Percentiles rank a stretch among this genome's conserved stretches.
phyloP scores from a whole-genome alignment of 179 eudicot species.

The Dionaea muscipula region DNA sequence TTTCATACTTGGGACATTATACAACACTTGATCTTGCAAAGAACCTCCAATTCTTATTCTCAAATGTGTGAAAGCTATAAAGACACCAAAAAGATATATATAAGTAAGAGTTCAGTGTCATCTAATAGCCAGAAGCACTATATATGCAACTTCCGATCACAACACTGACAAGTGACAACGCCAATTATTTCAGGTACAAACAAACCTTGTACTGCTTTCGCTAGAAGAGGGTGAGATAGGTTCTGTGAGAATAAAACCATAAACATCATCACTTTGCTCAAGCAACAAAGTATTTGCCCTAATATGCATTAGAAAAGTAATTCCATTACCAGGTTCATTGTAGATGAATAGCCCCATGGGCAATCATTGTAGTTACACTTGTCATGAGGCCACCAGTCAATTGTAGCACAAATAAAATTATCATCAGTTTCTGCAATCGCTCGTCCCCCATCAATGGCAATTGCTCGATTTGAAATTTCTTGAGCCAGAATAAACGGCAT shows the following conservation, averaged over 20 bases:
- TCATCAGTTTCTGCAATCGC: slow-evolving; percentile 54
- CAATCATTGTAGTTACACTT: slow-evolving; percentile 76
- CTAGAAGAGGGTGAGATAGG: slow-evolving; percentile 58
- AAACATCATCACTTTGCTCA: neutral
- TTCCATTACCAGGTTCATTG: slow-evolving; percentile 52
- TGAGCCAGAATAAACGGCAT: slow-evolving; percentile 43
- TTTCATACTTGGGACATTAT: slow-evolving; percentile 44
- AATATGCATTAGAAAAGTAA: too few species aligned
- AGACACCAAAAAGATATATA: neutral
- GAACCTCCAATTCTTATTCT: slow-evolving; percentile 92
- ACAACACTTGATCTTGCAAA: slow-evolving; percentile 72
- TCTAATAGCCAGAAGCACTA: neutral
- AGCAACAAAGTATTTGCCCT: too few species aligned
- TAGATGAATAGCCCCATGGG: slow-evolving; percentile 81
- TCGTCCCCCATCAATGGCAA: slow-evolving; percentile 44
- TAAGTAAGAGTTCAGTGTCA: neutral
- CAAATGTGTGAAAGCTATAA: slow-evolving; percentile 61
- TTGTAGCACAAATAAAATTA: slow-evolving; percentile 72
- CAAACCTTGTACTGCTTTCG: slow-evolving; percentile 61
- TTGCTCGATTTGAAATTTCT: slow-evolving; percentile 26
- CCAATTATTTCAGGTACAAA: slow-evolving; percentile 8
- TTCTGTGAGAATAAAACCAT: slow-evolving; percentile 36
- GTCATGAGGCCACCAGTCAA: slow-evolving; percentile 95
- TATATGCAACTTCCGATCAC: neutral
- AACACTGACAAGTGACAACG: neutral